These are phyloP conservation scores for Yamadazyma siamensis DNA, from an alignment of 1,139 yeast genomes.

Conservation along the genomic window DNA sequence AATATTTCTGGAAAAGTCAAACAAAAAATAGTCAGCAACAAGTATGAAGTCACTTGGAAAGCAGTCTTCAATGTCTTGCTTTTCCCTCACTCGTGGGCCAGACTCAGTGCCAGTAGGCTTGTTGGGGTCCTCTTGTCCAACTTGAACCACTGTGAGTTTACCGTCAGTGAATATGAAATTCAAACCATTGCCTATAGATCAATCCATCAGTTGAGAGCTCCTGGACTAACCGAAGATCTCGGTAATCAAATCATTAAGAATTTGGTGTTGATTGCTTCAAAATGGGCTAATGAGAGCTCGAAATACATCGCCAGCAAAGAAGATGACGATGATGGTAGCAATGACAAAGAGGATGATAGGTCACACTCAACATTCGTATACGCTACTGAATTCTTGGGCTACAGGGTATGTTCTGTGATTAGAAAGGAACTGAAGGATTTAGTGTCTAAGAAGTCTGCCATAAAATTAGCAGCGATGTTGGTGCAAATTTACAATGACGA, in stretches of 20 bases:
- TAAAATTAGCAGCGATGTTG: slow-evolving; percentile 58
- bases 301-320: slow-evolving; percentile 23
- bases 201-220: slow-evolving; percentile 80
- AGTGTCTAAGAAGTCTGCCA: slow-evolving; percentile 61
- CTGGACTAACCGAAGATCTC: slow-evolving; percentile 61
- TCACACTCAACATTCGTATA: no score
- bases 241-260: slow-evolving; percentile 68
- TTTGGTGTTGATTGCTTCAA: slow-evolving; percentile 56
- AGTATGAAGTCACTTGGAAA: slow-evolving; percentile 46
- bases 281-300: slow-evolving; percentile 54
- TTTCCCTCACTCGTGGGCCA: slow-evolving; percentile 92
- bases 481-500: slow-evolving; percentile 47
- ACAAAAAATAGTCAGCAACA: slow-evolving; percentile 25
- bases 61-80: slow-evolving; percentile 54
- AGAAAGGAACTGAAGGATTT: slow-evolving; percentile 60
- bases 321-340: slow-evolving; percentile 17
- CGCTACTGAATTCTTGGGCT: slow-evolving; percentile 63
- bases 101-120: slow-evolving; percentile 66
- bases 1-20: slow-evolving; percentile 31
- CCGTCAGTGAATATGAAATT: slow-evolving; percentile 35
- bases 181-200: slow-evolving; percentile 67
- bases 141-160: slow-evolving; percentile 31
- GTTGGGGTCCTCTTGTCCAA: slow-evolving; percentile 50
- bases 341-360: slow-evolving; percentile 23
- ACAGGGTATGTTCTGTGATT: slow-evolving; percentile 58